These are phyloP conservation scores for Diospyros kaki DNA, from an alignment of 148 eudicot genomes.

Conservation along the genomic window DNA sequence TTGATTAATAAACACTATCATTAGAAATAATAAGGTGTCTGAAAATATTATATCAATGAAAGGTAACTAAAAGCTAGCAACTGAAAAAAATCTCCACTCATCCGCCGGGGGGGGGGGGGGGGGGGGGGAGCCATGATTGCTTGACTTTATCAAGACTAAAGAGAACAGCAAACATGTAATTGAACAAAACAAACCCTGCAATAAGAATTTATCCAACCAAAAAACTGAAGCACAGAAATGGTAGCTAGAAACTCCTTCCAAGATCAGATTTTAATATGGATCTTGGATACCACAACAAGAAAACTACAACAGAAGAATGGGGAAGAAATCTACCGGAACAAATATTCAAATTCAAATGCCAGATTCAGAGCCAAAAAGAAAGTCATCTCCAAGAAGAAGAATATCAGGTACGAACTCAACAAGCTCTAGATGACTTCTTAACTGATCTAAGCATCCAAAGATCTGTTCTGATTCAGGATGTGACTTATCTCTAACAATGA, in stretches of 20 bases:
- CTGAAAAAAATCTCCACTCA: neutral
- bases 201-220: neutral
- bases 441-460: slow-evolving; percentile 37
- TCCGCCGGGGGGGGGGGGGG: no score
- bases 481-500: slow-evolving; percentile 47
- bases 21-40: neutral
- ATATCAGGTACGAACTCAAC: slow-evolving; percentile 19
- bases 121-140: neutral
- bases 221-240: slow-evolving; percentile 4
- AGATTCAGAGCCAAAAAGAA: slow-evolving; percentile 11
- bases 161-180: neutral
- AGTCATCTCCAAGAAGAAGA: slow-evolving; percentile 18
- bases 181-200: neutral
- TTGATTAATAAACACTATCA: no score
- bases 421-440: slow-evolving; percentile 40
- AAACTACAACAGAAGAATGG: neutral
- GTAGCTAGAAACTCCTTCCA: neutral
- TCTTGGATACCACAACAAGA: neutral
- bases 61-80: neutral
- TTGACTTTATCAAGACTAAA: neutral
- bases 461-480: slow-evolving; percentile 42
- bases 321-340: slow-evolving; percentile 5
- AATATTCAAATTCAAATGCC: neutral
- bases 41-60: neutral
- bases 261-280: neutral